Evolutionary conservation across 1,139 yeast genomes (phyloP).

Genomic region (Scheffersomyces titani): DNA sequence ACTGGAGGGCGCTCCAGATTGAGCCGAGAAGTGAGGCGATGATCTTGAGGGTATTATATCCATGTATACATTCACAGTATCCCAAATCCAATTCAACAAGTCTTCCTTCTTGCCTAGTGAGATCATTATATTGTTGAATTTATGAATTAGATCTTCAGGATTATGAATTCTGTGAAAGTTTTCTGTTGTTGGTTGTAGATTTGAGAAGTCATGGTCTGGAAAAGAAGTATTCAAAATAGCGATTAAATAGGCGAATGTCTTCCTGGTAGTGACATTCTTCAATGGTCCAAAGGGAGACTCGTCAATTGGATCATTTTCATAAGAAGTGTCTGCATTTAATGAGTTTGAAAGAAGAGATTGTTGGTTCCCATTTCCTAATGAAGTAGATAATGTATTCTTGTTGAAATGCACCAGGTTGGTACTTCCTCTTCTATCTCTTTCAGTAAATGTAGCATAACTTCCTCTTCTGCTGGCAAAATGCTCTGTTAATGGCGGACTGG

Average conservation of each 20-base stretch:
- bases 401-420: constrained; percentile 16
- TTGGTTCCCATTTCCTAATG: constrained; percentile 4
- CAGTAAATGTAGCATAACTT: constrained; percentile 17
- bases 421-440: constrained; percentile 28
- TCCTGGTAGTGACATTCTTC: constrained; percentile 77
- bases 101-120: constrained; percentile 70
- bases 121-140: constrained; percentile 76
- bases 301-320: constrained; percentile 26
- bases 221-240: constrained; percentile 89
- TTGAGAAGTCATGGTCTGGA: constrained; percentile 93
- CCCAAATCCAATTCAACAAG: constrained; percentile 77
- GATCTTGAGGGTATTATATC: constrained; percentile 52
- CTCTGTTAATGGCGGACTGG: constrained; percentile 25
- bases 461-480: constrained; percentile 20
- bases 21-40: constrained; percentile 19
- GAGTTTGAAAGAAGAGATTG: constrained; percentile 18
- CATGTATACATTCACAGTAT: constrained; percentile 79
- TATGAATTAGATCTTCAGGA: constrained; percentile 61
- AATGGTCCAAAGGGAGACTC: constrained; percentile 94
- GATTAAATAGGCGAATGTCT: constrained; percentile 86
- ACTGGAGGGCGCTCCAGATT: constrained; percentile 13
- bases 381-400: constrained; percentile 4
- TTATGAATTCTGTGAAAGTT: constrained; percentile 44
- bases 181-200: constrained; percentile 85
- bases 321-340: constrained; percentile 21